Evolutionary conservation across 2,329 filamentous ascomycete species (phyloP), one percentile per base, ranked within the genome.

Genomic region (Sporothrix brunneoviolacea): DNA sequence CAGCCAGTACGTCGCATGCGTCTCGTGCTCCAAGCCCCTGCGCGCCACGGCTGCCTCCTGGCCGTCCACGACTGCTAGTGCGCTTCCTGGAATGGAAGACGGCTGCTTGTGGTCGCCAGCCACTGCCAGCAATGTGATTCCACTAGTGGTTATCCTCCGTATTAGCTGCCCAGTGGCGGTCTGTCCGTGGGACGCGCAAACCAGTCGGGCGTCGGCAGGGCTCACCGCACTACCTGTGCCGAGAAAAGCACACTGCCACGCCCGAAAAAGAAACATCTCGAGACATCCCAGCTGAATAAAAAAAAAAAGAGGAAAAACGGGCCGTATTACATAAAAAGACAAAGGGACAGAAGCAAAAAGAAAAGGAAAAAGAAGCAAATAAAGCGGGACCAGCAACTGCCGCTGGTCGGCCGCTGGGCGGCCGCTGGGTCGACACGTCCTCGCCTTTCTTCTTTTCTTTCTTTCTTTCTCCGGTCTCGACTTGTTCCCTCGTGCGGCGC

Each of bases 141-240:
- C 12, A 16, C 13, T 12, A 3, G n/a, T 36, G n/a, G n/a, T n/a
- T n/a, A n/a, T n/a, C n/a, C n/a, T n/a, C n/a, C n/a, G n/a, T n/a
- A n/a, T 12, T 16, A 15, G 12, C 28, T 36, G 18, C 16, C 4
- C 16, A 19, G 33, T 46, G 33, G 16, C 43, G 32, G 19, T 38
- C 30, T 22, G 32, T 22, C 24, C 42, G 35, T 32, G 24, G 28
- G 42, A 45, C 42, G 42, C 42, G 42, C 42, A 45, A 44, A 45
- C 42, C 27, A 30, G 19, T 27, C 32, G 21, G 32, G 42, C 21
- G 21, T 24, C 32, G n/a, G n/a, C n/a, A n/a, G n/a, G n/a, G n/a
- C n/a, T n/a, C n/a, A n/a, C n/a, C n/a, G n/a, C n/a, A n/a, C n/a
- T n/a, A n/a, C n/a, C n/a, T n/a, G 30, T 42, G n/a, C 27, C 7